phyloP scores from a whole-genome alignment of 2,329 filamentous ascomycete genomes.

The Penicillium corylophilum region DNA sequence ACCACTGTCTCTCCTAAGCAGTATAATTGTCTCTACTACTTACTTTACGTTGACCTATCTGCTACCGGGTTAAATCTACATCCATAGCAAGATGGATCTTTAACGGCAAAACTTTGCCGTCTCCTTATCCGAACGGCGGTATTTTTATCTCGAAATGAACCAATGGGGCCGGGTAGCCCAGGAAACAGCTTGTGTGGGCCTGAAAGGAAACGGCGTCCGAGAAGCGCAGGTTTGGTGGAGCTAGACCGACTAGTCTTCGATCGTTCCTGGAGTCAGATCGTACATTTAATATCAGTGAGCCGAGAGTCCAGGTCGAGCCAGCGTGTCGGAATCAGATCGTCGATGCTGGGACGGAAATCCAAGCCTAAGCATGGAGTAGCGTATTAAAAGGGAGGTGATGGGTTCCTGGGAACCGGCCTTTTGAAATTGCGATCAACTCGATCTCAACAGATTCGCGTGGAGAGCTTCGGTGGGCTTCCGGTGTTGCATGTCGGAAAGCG shows the following conservation, averaged over 20 bases:
- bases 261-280: neutral
- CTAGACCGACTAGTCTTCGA: neutral
- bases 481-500: neutral
- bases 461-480: constrained; percentile 5
- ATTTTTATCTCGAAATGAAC: neutral
- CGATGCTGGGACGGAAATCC: neutral
- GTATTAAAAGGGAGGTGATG: neutral
- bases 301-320: neutral
- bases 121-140: neutral
- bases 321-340: neutral
- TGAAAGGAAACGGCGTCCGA: neutral
- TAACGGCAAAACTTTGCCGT: neutral
- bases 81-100: neutral
- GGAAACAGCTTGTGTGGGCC: neutral
- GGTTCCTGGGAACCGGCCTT: neutral
- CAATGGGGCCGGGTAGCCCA: neutral
- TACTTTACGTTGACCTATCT: neutral
- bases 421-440: constrained; percentile 18
- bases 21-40: neutral
- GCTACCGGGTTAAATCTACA: neutral
- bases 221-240: neutral
- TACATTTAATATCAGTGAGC: neutral
- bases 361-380: neutral
- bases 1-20: too few species aligned
- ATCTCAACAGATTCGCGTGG: constrained; percentile 11